Conservation (phyloP, 2,329 filamentous ascomycete genomes). For the Xylaria sp. region DNA sequence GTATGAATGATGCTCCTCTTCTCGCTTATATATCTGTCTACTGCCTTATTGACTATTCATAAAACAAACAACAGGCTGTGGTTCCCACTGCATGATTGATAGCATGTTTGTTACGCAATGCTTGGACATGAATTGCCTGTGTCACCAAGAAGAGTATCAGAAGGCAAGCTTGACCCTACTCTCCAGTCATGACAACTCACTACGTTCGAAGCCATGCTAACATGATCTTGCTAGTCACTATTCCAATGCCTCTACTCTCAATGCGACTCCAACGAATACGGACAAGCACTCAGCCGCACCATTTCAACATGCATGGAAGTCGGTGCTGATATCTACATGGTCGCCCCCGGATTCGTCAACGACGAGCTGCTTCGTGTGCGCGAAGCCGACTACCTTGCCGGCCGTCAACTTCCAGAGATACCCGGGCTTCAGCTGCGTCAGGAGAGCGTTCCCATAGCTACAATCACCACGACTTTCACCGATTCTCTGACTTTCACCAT, state of each 20-base stretch:
- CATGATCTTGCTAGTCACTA: constrained; percentile 21
- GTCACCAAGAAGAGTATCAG: constrained; percentile 30
- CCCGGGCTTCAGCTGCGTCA: constrained; percentile 28
- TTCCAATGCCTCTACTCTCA: constrained; percentile 33
- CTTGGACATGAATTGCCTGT: constrained; percentile 30
- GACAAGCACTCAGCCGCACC: constrained; percentile 27
- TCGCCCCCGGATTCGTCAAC: constrained; percentile 21
- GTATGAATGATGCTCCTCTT: constrained; percentile 12
- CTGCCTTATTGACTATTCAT: constrained; percentile 10
- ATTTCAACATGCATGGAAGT: constrained; percentile 28
- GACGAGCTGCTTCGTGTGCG: constrained; percentile 26
- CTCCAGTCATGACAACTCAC: neutral
- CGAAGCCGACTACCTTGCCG: constrained; percentile 30
- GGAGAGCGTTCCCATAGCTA: constrained; percentile 24
- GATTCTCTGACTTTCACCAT: constrained; percentile 20
- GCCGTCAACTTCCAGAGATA: constrained; percentile 26
- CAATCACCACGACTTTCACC: constrained; percentile 24
- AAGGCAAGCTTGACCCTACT: constrained; percentile 15
- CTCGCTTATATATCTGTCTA: neutral
- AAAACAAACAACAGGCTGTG: constrained; percentile 19
- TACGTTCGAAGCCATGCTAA: neutral
- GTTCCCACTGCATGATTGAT: constrained; percentile 30
- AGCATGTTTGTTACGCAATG: constrained; percentile 33
- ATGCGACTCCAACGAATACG: constrained; percentile 30
- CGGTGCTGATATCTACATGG: constrained; percentile 31